Conservation (phyloP, 2,329 filamentous ascomycete genomes). For the Aspergillus sp. region DNA sequence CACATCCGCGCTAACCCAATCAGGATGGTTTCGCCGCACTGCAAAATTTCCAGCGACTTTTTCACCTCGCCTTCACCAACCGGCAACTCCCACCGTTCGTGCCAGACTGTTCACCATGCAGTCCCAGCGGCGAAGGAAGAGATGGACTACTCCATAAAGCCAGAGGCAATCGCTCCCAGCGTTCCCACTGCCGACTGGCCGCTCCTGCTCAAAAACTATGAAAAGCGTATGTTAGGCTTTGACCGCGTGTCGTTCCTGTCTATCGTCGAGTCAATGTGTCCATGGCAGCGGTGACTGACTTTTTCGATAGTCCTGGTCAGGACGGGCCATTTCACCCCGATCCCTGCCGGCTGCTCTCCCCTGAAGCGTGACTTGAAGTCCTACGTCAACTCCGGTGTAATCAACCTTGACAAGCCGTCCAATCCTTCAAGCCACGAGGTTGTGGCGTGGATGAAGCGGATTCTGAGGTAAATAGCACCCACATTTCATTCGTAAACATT, state of each 20-base stretch:
- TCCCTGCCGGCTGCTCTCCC: slow-evolving; percentile 83
- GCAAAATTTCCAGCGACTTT: slow-evolving; percentile 18
- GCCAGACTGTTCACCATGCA: slow-evolving; percentile 21
- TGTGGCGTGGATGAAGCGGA: slow-evolving; percentile 98
- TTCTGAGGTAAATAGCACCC: slow-evolving; percentile 58
- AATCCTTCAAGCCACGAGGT: slow-evolving; percentile 98
- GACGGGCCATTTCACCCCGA: slow-evolving; percentile 94
- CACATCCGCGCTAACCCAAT: slow-evolving; percentile 18
- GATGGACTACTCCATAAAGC: slow-evolving; percentile 82
- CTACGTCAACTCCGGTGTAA: slow-evolving; percentile 94
- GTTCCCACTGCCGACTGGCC: slow-evolving; percentile 88
- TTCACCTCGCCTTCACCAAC: slow-evolving; percentile 11
- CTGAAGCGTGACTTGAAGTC: slow-evolving; percentile 92
- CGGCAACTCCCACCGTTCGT: slow-evolving; percentile 9
- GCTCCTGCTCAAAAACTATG: slow-evolving; percentile 90
- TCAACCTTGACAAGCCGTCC: slow-evolving; percentile 95
- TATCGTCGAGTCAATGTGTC: slow-evolving; percentile 6
- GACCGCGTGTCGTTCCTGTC: slow-evolving; percentile 4
- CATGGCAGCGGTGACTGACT: slow-evolving; percentile 9
- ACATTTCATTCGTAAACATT: too few species aligned
- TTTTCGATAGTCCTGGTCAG: slow-evolving; percentile 64
- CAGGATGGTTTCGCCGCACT: slow-evolving; percentile 16
- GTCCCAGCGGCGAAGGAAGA: slow-evolving; percentile 49
- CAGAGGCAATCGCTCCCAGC: slow-evolving; percentile 66
- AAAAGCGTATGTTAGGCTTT: slow-evolving; percentile 58